phyloP scores from a whole-genome alignment of 495 filamentous ascomycete species.

The Hypoxylon perforatum region DNA sequence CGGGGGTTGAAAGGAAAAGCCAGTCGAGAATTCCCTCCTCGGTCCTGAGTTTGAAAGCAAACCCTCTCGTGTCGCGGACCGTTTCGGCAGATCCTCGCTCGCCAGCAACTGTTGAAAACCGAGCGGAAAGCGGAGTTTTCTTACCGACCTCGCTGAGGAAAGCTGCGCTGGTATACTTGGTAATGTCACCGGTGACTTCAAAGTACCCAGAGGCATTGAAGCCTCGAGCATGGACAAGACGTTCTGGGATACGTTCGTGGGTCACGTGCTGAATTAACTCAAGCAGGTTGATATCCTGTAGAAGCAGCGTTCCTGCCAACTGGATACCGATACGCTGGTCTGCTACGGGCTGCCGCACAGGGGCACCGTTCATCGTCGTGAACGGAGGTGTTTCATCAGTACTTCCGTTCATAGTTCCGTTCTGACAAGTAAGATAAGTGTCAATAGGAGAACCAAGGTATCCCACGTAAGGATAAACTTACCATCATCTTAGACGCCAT shows the following conservation, averaged over 20 bases:
- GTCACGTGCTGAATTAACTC: constrained; percentile 77
- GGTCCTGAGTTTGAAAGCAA: constrained; percentile 70
- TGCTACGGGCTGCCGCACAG: constrained; percentile 5
- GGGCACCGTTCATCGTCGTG: constrained; percentile 13
- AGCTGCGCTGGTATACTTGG: constrained; percentile 54
- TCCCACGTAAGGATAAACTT: too few species aligned
- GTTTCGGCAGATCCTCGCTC: constrained; percentile 72
- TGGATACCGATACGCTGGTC: constrained; percentile 30
- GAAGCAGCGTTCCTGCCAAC: constrained; percentile 12
- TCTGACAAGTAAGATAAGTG: too few species aligned
- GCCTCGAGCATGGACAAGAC: constrained; percentile 71
- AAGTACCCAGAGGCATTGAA: constrained; percentile 71
- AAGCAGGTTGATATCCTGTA: constrained; percentile 55
- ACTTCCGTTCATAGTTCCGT: too few species aligned
- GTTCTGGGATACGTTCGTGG: constrained; percentile 65
- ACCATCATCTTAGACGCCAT: too few species aligned
- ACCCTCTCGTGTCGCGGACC: constrained; percentile 74
- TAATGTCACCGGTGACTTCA: constrained; percentile 66
- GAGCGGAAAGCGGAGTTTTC: constrained; percentile 51
- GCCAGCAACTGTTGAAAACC: constrained; percentile 74
- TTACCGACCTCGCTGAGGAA: constrained; percentile 25
- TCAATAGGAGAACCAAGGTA: too few species aligned
- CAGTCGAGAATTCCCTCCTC: constrained; percentile 51
- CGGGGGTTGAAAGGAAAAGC: constrained; percentile 50
- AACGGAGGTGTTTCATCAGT: too few species aligned